Percentiles rank a stretch among this genome's conserved stretches.
phyloP scores from a whole-genome alignment of 345 rosid species.

The Eutrema yunnanense region DNA sequence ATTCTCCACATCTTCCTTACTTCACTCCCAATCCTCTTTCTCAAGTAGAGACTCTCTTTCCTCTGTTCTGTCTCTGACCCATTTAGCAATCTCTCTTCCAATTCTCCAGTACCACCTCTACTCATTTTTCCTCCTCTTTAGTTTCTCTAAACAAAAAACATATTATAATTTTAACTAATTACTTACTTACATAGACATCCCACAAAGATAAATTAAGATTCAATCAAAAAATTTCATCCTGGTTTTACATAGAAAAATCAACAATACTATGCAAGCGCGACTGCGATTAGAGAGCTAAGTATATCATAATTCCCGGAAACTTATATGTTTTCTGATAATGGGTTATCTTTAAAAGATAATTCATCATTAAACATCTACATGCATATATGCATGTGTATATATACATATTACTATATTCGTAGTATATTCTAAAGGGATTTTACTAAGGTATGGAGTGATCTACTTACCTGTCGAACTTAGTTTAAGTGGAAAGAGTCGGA shows the following conservation, averaged over 20 bases:
- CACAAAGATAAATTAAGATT: background rate
- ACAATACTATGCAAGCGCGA: background rate
- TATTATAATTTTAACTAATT: background rate
- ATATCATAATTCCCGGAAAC: background rate
- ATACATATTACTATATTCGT: background rate
- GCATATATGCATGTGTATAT: background rate
- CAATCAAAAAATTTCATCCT: background rate
- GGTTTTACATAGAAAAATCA: background rate
- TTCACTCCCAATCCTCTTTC: constrained; percentile 29
- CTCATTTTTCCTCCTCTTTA: constrained; percentile 4
- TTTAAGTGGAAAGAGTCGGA: constrained; percentile 14
- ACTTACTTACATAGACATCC: background rate
- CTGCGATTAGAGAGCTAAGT: background rate
- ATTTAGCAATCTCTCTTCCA: constrained; percentile 25
- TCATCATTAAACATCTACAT: background rate
- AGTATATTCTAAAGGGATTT: background rate
- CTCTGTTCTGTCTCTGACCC: constrained; percentile 23
- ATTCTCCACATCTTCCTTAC: constrained; percentile 39
- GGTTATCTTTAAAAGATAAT: background rate
- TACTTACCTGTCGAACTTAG: constrained; percentile 4
- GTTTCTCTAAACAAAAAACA: background rate
- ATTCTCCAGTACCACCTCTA: constrained; percentile 12
- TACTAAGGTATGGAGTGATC: background rate
- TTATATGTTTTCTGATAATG: background rate
- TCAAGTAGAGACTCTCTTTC: constrained; percentile 8